These are phyloP conservation scores for Dysphania ambrosioides DNA, from an alignment of 148 eudicot species.

Conservation along the genomic window DNA sequence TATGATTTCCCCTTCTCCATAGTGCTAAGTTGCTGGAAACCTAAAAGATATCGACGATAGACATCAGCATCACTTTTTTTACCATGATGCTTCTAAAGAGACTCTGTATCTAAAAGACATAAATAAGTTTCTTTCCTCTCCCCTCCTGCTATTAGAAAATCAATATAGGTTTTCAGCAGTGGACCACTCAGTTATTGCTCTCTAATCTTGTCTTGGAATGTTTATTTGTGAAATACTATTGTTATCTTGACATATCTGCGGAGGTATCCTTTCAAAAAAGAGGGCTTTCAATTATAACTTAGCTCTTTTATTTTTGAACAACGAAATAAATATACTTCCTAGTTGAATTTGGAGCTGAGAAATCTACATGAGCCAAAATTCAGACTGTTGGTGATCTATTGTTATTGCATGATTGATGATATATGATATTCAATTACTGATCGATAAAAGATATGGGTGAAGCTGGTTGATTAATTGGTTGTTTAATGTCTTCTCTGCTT, in stretches of 20 bases:
- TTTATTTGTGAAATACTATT: not conserved
- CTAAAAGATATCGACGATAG: no score
- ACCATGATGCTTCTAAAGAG: no score
- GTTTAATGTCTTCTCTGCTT: slow-evolving; percentile 1
- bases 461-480: slow-evolving; percentile 7
- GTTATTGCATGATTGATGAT: not conserved
- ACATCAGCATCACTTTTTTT: no score
- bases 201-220: not conserved
- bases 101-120: no score
- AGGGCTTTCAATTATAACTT: no score
- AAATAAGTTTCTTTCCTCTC: no score
- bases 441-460: not conserved
- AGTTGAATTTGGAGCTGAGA: no score
- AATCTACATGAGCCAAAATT: no score
- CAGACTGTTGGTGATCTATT: not conserved
- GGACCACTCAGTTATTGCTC: not conserved
- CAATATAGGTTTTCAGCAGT: not conserved
- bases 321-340: no score
- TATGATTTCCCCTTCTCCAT: no score
- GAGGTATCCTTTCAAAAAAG: not conserved
- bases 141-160: not conserved
- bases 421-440: not conserved
- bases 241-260: not conserved
- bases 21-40: no score
- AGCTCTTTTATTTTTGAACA: no score